Evolutionary conservation across 1,284 basidiomycete species (phyloP).

Genomic region (Trichosporon asahii): DNA sequence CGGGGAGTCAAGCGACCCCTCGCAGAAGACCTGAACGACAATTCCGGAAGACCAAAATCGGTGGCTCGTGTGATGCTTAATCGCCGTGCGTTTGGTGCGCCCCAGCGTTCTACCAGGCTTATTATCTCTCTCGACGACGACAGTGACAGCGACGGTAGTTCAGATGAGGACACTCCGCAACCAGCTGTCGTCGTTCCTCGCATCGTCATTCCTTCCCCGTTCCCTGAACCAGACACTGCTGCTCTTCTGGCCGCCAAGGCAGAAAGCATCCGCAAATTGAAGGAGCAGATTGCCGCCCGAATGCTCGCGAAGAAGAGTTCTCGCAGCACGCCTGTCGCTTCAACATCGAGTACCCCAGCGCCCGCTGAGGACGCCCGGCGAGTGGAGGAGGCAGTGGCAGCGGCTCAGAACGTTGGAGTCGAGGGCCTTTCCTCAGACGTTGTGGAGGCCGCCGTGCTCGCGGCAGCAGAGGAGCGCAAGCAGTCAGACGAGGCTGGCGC

Average conservation of each 20-base stretch:
- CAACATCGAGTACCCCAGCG: not conserved
- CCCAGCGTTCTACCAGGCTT: constrained; percentile 26
- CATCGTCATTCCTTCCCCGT: constrained; percentile 18
- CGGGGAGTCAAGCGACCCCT: constrained; percentile 38
- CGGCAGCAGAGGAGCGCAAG: constrained; percentile 13
- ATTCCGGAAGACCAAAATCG: constrained; percentile 19
- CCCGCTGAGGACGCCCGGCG: not conserved
- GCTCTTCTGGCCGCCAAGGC: constrained; percentile 34
- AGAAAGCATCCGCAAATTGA: constrained; percentile 36
- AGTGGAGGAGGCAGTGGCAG: constrained; percentile 12
- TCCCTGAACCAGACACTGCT: constrained; percentile 20
- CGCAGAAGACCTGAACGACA: constrained; percentile 45
- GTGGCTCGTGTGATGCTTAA: constrained; percentile 16
- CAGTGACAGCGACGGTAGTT: constrained; percentile 23
- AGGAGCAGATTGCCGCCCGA: constrained; percentile 37
- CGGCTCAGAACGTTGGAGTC: constrained; percentile 13
- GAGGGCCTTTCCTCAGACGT: constrained; percentile 11
- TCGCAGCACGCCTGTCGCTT: not conserved
- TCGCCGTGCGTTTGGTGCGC: constrained; percentile 31
- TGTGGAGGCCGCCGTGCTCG: constrained; percentile 16
- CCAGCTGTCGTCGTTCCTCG: constrained; percentile 12
- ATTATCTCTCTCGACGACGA: constrained; percentile 33
- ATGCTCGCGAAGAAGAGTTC: constrained; percentile 25
- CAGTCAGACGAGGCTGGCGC: not conserved
- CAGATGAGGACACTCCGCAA: constrained; percentile 19